These are phyloP conservation scores for Cadophora gregata DNA, from an alignment of 2,329 filamentous ascomycete genomes.

Conservation along the genomic window DNA sequence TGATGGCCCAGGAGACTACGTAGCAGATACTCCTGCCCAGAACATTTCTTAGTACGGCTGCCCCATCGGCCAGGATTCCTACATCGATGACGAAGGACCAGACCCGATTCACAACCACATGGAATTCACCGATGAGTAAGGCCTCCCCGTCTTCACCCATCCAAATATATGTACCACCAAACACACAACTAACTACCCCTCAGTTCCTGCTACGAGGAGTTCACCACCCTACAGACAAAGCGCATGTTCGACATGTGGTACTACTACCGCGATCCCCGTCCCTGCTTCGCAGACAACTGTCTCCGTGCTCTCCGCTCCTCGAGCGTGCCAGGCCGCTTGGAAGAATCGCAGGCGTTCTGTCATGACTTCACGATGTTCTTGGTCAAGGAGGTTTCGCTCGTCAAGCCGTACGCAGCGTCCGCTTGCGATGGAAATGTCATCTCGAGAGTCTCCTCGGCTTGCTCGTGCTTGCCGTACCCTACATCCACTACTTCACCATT, in stretches of 20 bases:
- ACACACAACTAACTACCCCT: neutral
- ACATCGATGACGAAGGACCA: slow-evolving; percentile 32
- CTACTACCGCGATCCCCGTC: slow-evolving; percentile 19
- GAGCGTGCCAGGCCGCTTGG: slow-evolving; percentile 1
- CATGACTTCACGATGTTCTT: slow-evolving; percentile 4
- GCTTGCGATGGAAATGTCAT: slow-evolving; percentile 14
- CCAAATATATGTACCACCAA: neutral
- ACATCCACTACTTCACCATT: no score
- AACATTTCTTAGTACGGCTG: slow-evolving; percentile 45
- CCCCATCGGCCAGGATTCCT: slow-evolving; percentile 48
- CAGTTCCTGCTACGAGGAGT: slow-evolving; percentile 51
- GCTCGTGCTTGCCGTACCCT: slow-evolving; percentile 18
- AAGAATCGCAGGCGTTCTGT: slow-evolving; percentile 13
- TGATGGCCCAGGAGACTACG: slow-evolving; percentile 47
- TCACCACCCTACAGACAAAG: slow-evolving; percentile 39
- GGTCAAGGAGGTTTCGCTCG: slow-evolving; percentile 3
- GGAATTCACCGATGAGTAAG: slow-evolving; percentile 48
- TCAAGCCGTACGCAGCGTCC: neutral
- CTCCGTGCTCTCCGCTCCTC: slow-evolving; percentile 1
- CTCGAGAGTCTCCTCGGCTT: slow-evolving; percentile 13
- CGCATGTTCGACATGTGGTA: slow-evolving; percentile 32
- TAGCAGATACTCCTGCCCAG: slow-evolving; percentile 51
- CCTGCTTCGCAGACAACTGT: slow-evolving; percentile 9
- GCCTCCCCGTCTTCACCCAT: neutral
- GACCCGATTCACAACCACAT: slow-evolving; percentile 47